Evolutionary conservation across 73 alveolate species (phyloP).

Genomic region (Paramecium bursaria): DNA sequence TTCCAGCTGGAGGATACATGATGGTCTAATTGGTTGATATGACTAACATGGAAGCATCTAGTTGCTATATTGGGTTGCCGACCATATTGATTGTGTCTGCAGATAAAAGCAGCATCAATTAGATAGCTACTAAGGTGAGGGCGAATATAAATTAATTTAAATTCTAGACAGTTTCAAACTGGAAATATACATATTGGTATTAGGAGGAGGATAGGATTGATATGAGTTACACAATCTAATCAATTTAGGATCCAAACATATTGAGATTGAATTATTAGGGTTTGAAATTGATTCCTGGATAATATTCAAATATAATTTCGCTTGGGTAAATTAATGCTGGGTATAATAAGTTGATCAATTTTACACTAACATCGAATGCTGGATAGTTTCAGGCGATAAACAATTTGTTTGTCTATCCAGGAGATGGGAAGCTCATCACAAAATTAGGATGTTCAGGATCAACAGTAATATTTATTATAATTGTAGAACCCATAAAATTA

Average conservation of each 20-base stretch:
- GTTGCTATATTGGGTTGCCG: slow-evolving; percentile 26
- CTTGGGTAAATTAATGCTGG: not conserved
- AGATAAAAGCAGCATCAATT: not conserved
- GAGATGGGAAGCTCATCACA: slow-evolving; percentile 43
- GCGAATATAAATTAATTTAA: slow-evolving; percentile 24
- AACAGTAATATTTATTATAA: no score
- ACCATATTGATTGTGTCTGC: not conserved
- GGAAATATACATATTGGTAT: slow-evolving; percentile 11
- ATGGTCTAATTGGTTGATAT: not conserved
- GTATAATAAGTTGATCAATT: slow-evolving; percentile 1
- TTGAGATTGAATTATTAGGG: slow-evolving; percentile 29
- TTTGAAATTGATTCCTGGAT: slow-evolving; percentile 13
- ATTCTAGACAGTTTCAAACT: not conserved
- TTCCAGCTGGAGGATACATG: not conserved
- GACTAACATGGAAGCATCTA: slow-evolving; percentile 53
- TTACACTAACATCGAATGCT: not conserved
- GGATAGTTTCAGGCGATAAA: slow-evolving; percentile 8
- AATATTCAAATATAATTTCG: slow-evolving; percentile 1
- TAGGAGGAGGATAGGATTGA: not conserved
- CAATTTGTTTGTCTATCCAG: slow-evolving; percentile 19
- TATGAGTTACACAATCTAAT: not conserved
- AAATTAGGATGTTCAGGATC: slow-evolving; percentile 43
- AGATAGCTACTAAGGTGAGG: not conserved
- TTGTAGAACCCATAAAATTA: slow-evolving; percentile 20
- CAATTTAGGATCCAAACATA: not conserved